Conservation (phyloP, 306 rosid species). For the Malus domestica region DNA sequence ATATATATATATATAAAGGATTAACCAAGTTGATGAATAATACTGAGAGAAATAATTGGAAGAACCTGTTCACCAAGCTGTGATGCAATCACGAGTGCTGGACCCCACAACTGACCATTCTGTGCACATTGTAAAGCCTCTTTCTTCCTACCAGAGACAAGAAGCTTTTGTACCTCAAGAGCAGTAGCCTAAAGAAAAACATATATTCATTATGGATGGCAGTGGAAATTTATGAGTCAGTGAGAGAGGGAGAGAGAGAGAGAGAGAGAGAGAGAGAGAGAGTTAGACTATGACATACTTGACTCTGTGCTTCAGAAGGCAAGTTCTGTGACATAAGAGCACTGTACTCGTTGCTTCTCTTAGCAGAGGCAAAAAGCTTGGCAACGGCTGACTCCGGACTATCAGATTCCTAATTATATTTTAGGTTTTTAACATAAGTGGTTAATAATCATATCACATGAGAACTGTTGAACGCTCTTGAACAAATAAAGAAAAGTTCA, state of each 20-base stretch:
- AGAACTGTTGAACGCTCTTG: neutral
- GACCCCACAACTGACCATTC: constrained; percentile 81
- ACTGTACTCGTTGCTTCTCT: constrained; percentile 39
- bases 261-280: neutral
- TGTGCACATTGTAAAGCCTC: constrained; percentile 66
- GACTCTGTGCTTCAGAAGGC: constrained; percentile 56
- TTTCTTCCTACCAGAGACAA: constrained; percentile 53
- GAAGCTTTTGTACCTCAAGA: constrained; percentile 63
- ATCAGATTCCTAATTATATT: constrained; percentile 45
- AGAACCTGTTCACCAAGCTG: constrained; percentile 67
- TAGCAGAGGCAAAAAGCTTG: constrained; percentile 52
- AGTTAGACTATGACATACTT: constrained; percentile 21
- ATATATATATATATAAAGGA: neutral
- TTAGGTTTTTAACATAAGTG: neutral
- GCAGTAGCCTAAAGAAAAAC: constrained; percentile 48
- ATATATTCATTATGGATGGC: neutral
- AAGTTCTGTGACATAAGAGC: constrained; percentile 36
- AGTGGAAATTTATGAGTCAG: neutral
- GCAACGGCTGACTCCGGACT: constrained; percentile 58
- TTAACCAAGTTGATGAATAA: neutral
- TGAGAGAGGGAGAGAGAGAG: neutral
- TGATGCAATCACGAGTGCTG: constrained; percentile 63
- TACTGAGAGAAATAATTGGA: neutral
- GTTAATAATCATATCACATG: neutral
- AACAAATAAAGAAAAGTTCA: neutral